Base-by-base conservation (phyloP, 2,329 filamentous ascomycete species). In the Huntiella omanensis region DNA sequence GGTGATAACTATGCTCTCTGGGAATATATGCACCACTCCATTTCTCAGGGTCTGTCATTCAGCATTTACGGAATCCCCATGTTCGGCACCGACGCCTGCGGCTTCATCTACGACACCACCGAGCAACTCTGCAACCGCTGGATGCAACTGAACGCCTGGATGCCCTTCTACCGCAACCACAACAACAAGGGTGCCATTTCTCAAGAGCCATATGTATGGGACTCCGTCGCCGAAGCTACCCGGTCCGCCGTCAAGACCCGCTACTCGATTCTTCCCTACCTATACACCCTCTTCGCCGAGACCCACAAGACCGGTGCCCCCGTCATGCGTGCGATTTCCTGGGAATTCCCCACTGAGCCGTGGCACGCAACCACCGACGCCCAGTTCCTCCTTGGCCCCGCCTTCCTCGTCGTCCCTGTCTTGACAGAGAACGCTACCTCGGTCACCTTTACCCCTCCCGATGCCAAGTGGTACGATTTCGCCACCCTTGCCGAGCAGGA, bases 201-300 rank as follows among this genome's bases (percentile, higher is more conserved):
- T 3, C 78, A 83, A 52, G 78, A 83, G 56, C 80, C 80, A 35
- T 88, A 86, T 59, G 70, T 65, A 40, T 86, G 79, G 77, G 62
- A 66, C 0, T 60, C 64, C 1, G 79, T 83, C 4, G 66, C 79
- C 0, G 62, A 68, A 6, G 77, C 79, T 0, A 80, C 80, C 0
- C 70, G 69, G 47, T 77, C 73, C 49, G 79, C 76, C 13, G 84
- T 87, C 54, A 70, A 70, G 28, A 75, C 77, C 41, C 71, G 83
- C n/a, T 87, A 87, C 62, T 69, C 72, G 32, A 65, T 87, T n/a
- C 66, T 88, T n/a, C 82, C 86, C 55, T 87, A 87, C 62, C 68
- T 83, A 50, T 87, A 88, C 65, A 86, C 82, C 1, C 73, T 76
- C 0, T 66, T 85, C 53, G 65, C 77, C 56, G 61, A 63, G 48